Evolutionary conservation across 1,139 yeast genomes (phyloP).

Genomic region (Trichomonascaceae sp.): DNA sequence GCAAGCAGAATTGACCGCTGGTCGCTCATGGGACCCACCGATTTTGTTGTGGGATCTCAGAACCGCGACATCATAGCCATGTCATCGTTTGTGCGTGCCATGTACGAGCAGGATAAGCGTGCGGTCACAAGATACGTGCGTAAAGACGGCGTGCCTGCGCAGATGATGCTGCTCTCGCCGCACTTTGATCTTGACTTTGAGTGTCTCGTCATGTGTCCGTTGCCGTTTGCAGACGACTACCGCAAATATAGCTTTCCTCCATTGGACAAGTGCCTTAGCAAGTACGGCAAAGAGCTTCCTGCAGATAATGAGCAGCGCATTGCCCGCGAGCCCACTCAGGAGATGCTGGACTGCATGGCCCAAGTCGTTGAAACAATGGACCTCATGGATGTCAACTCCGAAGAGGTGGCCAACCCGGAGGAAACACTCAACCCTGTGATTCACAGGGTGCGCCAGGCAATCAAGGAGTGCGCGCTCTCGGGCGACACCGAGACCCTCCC

Average conservation of each 20-base stretch:
- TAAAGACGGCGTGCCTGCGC: constrained; percentile 32
- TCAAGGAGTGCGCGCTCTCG: constrained; percentile 20
- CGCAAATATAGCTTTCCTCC: constrained; percentile 48
- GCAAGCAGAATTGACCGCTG: constrained; percentile 39
- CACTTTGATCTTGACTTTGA: constrained; percentile 21
- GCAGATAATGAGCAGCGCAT: constrained; percentile 9
- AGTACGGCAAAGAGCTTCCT: constrained; percentile 23
- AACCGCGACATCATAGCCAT: constrained; percentile 33
- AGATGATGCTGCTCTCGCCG: constrained; percentile 47
- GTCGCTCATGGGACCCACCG: constrained; percentile 45
- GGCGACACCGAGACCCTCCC: constrained; percentile 13
- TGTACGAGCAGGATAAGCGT: constrained; percentile 35
- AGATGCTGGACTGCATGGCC: constrained; percentile 30
- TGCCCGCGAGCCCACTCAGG: constrained; percentile 21
- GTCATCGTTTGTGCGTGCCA: constrained; percentile 41
- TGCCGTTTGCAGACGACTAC: constrained; percentile 78
- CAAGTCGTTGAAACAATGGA: constrained; percentile 29
- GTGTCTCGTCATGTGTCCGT: constrained; percentile 29
- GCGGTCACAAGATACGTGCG: constrained; percentile 54
- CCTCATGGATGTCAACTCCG: constrained; percentile 16
- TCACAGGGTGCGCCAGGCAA: constrained; percentile 20
- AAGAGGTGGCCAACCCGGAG: constrained; percentile 13
- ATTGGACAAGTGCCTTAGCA: constrained; percentile 28
- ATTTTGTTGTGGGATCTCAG: constrained; percentile 38
- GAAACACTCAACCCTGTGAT: constrained; percentile 20